Conservation (phyloP, 805 yeast species). For the Nakazawaea wyomingensis region DNA sequence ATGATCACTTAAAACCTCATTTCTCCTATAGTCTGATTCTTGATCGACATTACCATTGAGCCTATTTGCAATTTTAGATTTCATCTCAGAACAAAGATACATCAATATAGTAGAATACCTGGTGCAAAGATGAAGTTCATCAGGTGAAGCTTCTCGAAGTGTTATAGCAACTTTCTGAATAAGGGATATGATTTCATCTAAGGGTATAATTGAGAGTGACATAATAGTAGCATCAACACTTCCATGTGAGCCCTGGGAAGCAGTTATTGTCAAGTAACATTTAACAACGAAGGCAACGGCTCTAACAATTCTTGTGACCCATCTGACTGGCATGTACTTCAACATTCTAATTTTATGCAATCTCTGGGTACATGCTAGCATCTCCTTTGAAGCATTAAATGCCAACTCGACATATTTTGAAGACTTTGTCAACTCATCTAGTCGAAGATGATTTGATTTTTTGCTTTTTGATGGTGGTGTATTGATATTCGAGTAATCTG, state of each 20-base stretch:
- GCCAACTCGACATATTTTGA: slow-evolving; percentile 80
- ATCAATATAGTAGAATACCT: slow-evolving; percentile 72
- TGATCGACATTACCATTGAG: slow-evolving; percentile 20
- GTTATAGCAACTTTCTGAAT: slow-evolving; percentile 71
- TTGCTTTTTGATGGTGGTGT: slow-evolving; percentile 20
- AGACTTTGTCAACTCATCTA: slow-evolving; percentile 67
- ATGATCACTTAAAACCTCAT: no score
- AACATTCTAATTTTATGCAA: slow-evolving; percentile 61
- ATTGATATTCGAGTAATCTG: slow-evolving; percentile 37
- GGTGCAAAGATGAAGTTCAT: slow-evolving; percentile 78
- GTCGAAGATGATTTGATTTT: slow-evolving; percentile 33
- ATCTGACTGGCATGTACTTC: slow-evolving; percentile 83
- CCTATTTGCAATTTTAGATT: slow-evolving; percentile 26
- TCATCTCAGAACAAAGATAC: slow-evolving; percentile 74
- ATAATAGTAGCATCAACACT: slow-evolving; percentile 43
- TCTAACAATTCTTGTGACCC: slow-evolving; percentile 82
- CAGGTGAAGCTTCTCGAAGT: slow-evolving; percentile 80
- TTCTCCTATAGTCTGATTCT: no score
- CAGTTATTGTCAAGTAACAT: slow-evolving; percentile 64
- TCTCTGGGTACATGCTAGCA: slow-evolving; percentile 63
- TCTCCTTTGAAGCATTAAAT: slow-evolving; percentile 76
- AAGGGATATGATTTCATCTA: slow-evolving; percentile 62
- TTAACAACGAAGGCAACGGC: slow-evolving; percentile 89
- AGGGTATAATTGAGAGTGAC: slow-evolving; percentile 58
- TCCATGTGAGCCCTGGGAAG: slow-evolving; percentile 13